phyloP scores from a whole-genome alignment of 371 early-diverging fungal genomes.

The Polyrhizophydium stewartii region DNA sequence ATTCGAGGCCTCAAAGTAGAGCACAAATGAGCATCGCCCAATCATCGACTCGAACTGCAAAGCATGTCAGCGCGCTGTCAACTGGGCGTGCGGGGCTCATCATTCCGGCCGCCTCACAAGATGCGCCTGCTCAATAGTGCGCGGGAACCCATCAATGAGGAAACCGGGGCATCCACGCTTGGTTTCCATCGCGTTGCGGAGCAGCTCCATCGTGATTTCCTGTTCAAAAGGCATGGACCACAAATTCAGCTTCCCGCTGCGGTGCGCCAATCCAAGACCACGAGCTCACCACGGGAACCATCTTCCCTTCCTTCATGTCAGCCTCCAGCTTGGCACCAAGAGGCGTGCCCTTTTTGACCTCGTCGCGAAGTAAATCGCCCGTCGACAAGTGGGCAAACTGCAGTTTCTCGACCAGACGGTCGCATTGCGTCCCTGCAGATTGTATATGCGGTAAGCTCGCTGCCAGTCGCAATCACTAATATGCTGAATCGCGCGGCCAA shows the following conservation, averaged over 20 bases:
- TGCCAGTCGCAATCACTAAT: no score
- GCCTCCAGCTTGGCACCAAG: conserved; percentile 37
- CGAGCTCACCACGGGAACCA: conserved; percentile 38
- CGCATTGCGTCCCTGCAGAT: conserved; percentile 62
- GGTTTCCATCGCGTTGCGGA: conserved; percentile 35
- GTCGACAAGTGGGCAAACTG: conserved; percentile 55
- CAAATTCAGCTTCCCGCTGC: neutral
- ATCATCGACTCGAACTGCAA: conserved; percentile 27
- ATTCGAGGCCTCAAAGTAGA: conserved; percentile 38
- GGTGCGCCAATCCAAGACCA: neutral
- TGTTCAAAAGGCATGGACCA: neutral
- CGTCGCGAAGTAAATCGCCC: conserved; percentile 65
- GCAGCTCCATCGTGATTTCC: conserved; percentile 28
- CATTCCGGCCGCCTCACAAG: conserved; percentile 12
- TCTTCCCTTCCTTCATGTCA: conserved; percentile 49
- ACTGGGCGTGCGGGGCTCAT: no score
- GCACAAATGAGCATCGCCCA: conserved; percentile 27
- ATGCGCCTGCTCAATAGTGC: conserved; percentile 35
- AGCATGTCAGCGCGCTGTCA: neutral
- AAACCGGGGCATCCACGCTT: conserved; percentile 18
- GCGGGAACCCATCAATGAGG: conserved; percentile 42
- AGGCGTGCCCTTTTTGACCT: conserved; percentile 41
- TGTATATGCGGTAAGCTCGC: no score
- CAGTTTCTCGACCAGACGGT: conserved; percentile 40
- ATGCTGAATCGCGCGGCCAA: neutral